These are phyloP conservation scores for Vitis rupestris DNA, from an alignment of 164 flowering plant species.

Conservation along the genomic window DNA sequence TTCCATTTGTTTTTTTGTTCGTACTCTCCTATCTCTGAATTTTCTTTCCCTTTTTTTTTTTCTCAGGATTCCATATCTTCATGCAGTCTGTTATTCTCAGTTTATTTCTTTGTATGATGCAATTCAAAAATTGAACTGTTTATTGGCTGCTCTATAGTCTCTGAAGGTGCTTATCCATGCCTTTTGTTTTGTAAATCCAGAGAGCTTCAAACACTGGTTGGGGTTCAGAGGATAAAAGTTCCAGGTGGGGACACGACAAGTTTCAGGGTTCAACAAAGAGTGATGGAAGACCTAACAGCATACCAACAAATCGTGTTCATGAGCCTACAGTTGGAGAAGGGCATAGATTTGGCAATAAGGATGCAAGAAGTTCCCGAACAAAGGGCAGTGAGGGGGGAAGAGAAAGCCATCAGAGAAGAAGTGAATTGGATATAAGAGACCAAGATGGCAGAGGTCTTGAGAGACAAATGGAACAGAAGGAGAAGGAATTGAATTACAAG, in stretches of 20 bases:
- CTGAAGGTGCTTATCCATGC: background rate
- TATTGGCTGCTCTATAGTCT: too few species aligned
- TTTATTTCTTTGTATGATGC: too few species aligned
- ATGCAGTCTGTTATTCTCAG: too few species aligned
- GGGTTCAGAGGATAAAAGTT: slow-evolving; percentile 45
- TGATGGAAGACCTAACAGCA: slow-evolving; percentile 19
- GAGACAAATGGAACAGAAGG: slow-evolving; percentile 4
- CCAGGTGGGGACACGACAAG: slow-evolving; percentile 56
- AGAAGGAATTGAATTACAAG: slow-evolving; percentile 9
- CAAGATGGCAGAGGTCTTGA: slow-evolving; percentile 10
- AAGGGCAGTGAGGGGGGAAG: slow-evolving; percentile 13
- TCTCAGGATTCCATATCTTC: too few species aligned
- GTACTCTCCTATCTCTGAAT: too few species aligned
- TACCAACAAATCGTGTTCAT: slow-evolving; percentile 9
- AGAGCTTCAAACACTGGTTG: slow-evolving; percentile 78
- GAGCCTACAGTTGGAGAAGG: slow-evolving; percentile 11
- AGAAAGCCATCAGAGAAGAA: slow-evolving; percentile 19
- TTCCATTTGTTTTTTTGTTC: too few species aligned
- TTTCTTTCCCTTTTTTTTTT: too few species aligned
- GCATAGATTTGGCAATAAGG: slow-evolving; percentile 14
- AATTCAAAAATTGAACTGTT: background rate
- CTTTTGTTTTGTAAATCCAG: slow-evolving; percentile 19
- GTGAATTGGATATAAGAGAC: slow-evolving; percentile 7
- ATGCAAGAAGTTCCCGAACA: slow-evolving; percentile 11
- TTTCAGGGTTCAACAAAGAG: slow-evolving; percentile 30